Evolutionary conservation across 345 rosid genomes (phyloP).

Genomic region (Eutrema yunnanense): DNA sequence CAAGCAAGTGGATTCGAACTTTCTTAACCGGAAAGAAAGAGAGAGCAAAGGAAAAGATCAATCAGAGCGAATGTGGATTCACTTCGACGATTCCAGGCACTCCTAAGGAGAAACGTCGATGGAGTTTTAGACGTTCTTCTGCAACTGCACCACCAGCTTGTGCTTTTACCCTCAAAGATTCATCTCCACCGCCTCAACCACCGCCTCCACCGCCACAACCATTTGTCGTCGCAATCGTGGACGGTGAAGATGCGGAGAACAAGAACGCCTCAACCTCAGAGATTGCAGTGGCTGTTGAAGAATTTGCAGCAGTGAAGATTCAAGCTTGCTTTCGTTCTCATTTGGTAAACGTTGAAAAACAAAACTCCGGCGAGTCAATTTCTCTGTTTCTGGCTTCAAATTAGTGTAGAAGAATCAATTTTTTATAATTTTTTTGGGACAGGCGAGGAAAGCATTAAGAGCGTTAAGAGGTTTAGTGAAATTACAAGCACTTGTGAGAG

Average conservation of each 20-base stretch:
- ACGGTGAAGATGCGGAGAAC: background rate
- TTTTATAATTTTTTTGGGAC: background rate
- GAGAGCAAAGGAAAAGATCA: constrained; percentile 37
- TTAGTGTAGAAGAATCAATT: background rate
- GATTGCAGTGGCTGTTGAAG: constrained; percentile 32
- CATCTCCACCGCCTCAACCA: constrained; percentile 15
- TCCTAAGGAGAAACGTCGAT: constrained; percentile 73
- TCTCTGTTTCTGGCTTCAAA: background rate
- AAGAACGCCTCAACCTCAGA: background rate
- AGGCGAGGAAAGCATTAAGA: constrained; percentile 89
- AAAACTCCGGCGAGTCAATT: background rate
- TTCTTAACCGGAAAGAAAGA: constrained; percentile 75
- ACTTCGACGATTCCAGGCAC: constrained; percentile 53
- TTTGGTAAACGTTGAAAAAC: constrained; percentile 41
- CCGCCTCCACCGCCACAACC: constrained; percentile 9
- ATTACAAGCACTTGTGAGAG: constrained; percentile 84
- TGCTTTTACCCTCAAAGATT: constrained; percentile 10
- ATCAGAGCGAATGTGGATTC: constrained; percentile 30
- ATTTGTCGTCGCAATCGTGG: background rate
- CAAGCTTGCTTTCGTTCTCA: constrained; percentile 79
- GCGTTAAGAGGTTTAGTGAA: constrained; percentile 88
- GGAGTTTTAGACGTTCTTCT: constrained; percentile 88
- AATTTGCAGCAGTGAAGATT: constrained; percentile 62
- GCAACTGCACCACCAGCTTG: constrained; percentile 38
- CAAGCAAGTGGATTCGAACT: constrained; percentile 72